Percentiles rank a stretch among this genome's conserved stretches.
phyloP scores from a whole-genome alignment of 495 filamentous ascomycete species.

The Penicillium flavigenum region DNA sequence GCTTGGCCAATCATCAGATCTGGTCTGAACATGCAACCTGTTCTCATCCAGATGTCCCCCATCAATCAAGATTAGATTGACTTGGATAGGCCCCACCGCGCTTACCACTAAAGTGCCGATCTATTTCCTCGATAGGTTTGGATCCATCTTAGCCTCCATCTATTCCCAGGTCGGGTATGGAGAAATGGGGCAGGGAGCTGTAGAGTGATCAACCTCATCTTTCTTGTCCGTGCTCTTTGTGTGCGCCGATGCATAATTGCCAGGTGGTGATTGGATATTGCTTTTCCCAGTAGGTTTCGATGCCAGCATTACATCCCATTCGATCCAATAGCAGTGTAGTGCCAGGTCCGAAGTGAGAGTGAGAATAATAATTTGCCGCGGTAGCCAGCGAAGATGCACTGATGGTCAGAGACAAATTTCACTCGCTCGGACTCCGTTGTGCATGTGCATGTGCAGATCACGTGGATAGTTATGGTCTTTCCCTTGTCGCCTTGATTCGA shows the following conservation, averaged over 20 bases:
- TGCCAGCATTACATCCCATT: neutral
- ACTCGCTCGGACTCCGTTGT: neutral
- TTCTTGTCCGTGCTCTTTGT: neutral
- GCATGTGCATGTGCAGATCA: neutral
- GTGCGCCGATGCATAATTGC: neutral
- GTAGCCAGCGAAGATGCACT: neutral
- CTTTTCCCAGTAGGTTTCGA: neutral
- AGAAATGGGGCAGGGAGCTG: neutral
- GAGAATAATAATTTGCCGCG: conserved; percentile 2
- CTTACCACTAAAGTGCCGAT: neutral
- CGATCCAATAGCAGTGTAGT: neutral
- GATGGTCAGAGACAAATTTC: neutral
- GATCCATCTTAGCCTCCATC: neutral
- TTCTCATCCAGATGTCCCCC: neutral
- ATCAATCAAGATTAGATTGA: conserved; percentile 6
- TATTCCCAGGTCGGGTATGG: neutral
- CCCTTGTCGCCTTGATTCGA: neutral
- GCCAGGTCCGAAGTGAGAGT: neutral
- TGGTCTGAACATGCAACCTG: neutral
- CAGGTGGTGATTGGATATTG: neutral
- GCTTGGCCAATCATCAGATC: neutral
- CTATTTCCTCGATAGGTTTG: neutral
- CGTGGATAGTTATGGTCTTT: neutral
- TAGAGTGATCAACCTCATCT: neutral
- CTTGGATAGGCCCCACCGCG: neutral